Evolutionary conservation across 2,329 filamentous ascomycete species (phyloP).

Genomic region (Botrytis galanthina): DNA sequence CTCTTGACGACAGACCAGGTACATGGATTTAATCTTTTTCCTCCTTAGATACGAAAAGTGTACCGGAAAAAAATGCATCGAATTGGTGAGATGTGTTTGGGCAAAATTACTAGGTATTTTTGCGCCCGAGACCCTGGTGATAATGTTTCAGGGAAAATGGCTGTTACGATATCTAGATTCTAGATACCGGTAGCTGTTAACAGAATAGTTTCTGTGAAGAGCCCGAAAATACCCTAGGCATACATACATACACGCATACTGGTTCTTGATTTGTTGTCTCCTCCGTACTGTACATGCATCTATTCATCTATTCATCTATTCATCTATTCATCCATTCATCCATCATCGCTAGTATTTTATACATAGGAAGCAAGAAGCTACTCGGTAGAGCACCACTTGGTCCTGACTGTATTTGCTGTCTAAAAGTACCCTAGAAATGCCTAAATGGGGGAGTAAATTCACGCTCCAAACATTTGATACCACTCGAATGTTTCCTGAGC

Average conservation of each 20-base stretch:
- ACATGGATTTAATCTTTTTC: conserved; percentile 15
- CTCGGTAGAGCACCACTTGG: neutral
- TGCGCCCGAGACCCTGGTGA: conserved; percentile 5
- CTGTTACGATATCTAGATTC: neutral
- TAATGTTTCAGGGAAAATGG: conserved; percentile 12
- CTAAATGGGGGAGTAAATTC: neutral
- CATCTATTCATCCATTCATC: neutral
- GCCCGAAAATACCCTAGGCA: neutral
- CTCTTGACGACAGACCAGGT: conserved; percentile 6
- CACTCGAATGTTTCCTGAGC: neutral
- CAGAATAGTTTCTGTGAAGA: conserved; percentile 17
- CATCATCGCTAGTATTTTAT: neutral
- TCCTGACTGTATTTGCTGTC: neutral
- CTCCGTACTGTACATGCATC: neutral
- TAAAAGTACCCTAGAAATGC: neutral
- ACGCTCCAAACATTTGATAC: neutral
- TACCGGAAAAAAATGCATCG: neutral
- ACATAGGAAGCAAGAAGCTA: neutral
- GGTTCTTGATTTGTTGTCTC: neutral
- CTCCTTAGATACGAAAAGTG: neutral
- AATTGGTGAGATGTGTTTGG: conserved; percentile 4
- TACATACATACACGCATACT: neutral
- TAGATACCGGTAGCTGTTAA: neutral
- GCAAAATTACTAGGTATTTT: neutral
- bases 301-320: neutral